Conservation (phyloP, 345 rosid genomes). For the Eutrema yunnanense region DNA sequence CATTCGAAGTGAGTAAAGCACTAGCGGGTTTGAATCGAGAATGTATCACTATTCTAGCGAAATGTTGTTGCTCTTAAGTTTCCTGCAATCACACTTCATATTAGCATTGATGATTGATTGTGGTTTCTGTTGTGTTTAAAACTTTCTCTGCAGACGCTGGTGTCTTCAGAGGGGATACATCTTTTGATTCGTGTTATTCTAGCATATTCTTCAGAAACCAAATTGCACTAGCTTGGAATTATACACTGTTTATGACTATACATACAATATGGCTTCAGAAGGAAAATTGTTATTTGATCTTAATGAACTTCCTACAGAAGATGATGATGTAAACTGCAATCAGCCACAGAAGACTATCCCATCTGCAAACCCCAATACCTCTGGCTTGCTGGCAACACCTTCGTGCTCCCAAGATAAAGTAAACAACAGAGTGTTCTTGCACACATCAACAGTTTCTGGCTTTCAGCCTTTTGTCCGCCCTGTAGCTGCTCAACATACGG, state of each 20-base stretch:
- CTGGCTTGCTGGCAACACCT: slow-evolving; percentile 50
- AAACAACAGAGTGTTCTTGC: slow-evolving; percentile 61
- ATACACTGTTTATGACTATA: slow-evolving; percentile 60
- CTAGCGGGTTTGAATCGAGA: not conserved
- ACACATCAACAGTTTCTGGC: slow-evolving; percentile 70
- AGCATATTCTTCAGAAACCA: not conserved
- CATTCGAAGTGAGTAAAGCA: not conserved
- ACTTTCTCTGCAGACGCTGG: slow-evolving; percentile 13
- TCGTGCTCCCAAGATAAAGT: slow-evolving; percentile 39
- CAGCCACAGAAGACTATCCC: slow-evolving; percentile 61
- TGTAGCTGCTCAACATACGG: slow-evolving; percentile 28
- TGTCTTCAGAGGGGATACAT: slow-evolving; percentile 15
- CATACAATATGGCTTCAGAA: slow-evolving; percentile 83
- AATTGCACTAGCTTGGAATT: slow-evolving; percentile 4
- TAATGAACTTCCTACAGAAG: slow-evolving; percentile 84
- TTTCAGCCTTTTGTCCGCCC: slow-evolving; percentile 89
- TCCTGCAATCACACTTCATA: no score
- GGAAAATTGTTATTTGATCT: slow-evolving; percentile 92
- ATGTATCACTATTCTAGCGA: not conserved
- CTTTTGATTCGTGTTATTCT: not conserved
- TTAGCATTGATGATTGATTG: not conserved
- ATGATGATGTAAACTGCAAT: slow-evolving; percentile 41
- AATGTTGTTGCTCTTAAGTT: not conserved
- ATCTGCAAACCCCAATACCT: slow-evolving; percentile 32
- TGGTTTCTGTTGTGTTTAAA: not conserved